A percentile compares a stretch with the other conserved stretches of the same genome.
phyloP scores from a whole-genome alignment of 148 eudicot genomes.

The Diospyros kaki region DNA sequence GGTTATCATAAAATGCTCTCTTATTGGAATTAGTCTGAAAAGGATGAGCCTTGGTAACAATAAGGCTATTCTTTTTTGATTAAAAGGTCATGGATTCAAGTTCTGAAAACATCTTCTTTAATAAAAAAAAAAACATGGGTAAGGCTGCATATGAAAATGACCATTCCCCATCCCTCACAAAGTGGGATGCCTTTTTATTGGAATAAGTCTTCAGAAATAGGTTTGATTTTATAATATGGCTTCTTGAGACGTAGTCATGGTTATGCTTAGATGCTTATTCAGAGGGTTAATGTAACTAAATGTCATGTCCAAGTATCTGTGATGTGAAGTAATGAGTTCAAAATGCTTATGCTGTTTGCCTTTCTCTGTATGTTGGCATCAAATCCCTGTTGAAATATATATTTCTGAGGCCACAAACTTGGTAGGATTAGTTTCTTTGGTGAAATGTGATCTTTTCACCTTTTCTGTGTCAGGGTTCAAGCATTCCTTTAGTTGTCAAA shows the following conservation, averaged over 20 bases:
- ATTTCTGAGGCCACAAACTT: neutral
- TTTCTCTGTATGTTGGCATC: neutral
- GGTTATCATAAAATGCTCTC: neutral
- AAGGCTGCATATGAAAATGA: too few species aligned
- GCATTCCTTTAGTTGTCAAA: slow-evolving; percentile 83
- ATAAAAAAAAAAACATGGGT: too few species aligned
- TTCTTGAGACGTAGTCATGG: neutral
- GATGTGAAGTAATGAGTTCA: neutral
- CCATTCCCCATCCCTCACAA: too few species aligned
- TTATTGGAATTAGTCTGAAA: neutral
- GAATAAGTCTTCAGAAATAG: neutral
- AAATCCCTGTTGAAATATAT: neutral
- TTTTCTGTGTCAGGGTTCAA: slow-evolving; percentile 57
- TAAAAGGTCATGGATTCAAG: too few species aligned
- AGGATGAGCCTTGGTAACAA: too few species aligned
- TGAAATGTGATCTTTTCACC: neutral
- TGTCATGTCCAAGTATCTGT: neutral
- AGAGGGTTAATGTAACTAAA: neutral
- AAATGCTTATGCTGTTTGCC: neutral
- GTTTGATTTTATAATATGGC: neutral
- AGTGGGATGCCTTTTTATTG: too few species aligned
- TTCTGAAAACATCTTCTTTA: too few species aligned
- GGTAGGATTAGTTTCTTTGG: neutral
- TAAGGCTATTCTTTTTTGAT: too few species aligned
- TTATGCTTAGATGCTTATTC: neutral